These are phyloP conservation scores for Holtermannia corniformis DNA, from an alignment of 768 basidiomycete genomes.

Conservation along the genomic window DNA sequence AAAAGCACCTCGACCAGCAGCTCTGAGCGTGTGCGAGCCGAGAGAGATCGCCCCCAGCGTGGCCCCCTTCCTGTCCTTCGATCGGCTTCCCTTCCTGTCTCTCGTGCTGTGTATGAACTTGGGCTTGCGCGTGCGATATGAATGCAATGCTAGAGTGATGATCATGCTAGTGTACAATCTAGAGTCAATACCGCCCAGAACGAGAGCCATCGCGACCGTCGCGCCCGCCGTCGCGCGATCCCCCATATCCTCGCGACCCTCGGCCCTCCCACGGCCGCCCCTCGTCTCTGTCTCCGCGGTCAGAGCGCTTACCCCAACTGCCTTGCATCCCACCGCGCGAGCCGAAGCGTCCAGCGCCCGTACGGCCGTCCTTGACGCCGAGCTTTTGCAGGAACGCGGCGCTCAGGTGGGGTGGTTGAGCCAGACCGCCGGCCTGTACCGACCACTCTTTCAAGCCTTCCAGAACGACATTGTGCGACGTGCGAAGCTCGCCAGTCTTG, in stretches of 20 bases:
- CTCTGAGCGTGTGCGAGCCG: no score
- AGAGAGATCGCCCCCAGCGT: no score
- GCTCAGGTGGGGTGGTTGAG: conserved; percentile 50
- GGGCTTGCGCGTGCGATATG: no score
- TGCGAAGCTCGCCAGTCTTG: conserved; percentile 48
- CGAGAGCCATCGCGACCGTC: conserved; percentile 3
- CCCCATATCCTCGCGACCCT: conserved; percentile 11
- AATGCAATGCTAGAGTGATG: neutral
- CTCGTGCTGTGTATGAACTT: no score
- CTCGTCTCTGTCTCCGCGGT: neutral
- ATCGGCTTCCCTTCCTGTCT: no score
- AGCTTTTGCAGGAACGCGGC: conserved; percentile 46
- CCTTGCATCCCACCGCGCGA: neutral
- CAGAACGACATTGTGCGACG: conserved; percentile 46
- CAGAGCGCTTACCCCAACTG: conserved; percentile 1
- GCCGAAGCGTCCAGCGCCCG: conserved; percentile 3
- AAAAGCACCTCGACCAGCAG: neutral
- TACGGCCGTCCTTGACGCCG: conserved; percentile 36
- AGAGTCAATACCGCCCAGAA: no score
- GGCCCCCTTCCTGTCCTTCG: no score
- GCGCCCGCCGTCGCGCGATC: conserved; percentile 6
- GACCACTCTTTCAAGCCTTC: conserved; percentile 58
- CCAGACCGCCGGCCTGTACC: conserved; percentile 50
- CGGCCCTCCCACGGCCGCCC: conserved; percentile 8
- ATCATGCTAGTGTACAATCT: neutral